Evolutionary conservation across 2,329 filamentous ascomycete genomes (phyloP), one percentile per base, ranked within the genome.

Genomic region (Colletotrichum sojae): DNA sequence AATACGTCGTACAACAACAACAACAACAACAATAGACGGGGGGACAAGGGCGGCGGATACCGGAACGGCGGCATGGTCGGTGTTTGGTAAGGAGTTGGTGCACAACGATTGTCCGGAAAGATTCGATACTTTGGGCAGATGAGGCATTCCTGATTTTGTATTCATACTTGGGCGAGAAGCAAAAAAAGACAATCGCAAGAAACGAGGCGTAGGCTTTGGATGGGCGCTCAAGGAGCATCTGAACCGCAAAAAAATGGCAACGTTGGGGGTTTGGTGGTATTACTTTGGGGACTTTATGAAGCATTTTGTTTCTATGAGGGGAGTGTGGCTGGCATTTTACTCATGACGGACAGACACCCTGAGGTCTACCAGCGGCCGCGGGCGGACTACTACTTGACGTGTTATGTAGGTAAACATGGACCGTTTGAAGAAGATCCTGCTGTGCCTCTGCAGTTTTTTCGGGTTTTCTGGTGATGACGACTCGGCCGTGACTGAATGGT

Each of bases 31-130:
- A 51, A 31, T 36, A 69, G 62, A 36, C 43, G 49, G 20, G 67
- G 39, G 15, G 36, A 69, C 10, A 67, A 66, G 56, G 64, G 27
- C 25, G 62, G 55, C 13, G 62, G 67, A 51, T 67, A 66, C 18
- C 55, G 39, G 25, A 67, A 66, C 55, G 67, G 62, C n/a, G 63
- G 59, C 58, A 67, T 69, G 55, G 63, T 71, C 22, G 70, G 70
- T 51, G 63, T 71, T 15, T 71, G 70, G 70, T 61, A 63, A 57
- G 22, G 66, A 39, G 46, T 20, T 49, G n/a, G 6, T 12, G 6
- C 20, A 22, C 5, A 4, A 6, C 8, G 25, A 51, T 25, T 65
- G n/a, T 20, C 43, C 46, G 5, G 20, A 20, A 20, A 4, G 18
- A 8, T 6, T 16, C 45, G 45, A 18, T 16, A n/a, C 15, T 46